These are phyloP conservation scores for Schwanniomyces occidentalis DNA, from an alignment of 805 yeast species.

Conservation along the genomic window DNA sequence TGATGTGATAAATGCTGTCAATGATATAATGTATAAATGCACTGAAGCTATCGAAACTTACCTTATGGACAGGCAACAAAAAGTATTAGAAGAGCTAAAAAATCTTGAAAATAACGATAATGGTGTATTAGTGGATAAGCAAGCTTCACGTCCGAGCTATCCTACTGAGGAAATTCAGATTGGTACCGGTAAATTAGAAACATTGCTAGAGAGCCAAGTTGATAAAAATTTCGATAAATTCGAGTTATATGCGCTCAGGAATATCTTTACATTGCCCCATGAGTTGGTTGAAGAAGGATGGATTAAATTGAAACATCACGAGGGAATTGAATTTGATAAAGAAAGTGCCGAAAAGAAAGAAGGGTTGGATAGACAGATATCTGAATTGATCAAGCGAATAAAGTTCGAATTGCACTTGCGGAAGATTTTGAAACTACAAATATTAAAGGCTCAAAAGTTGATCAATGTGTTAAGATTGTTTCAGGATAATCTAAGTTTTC, in stretches of 20 bases:
- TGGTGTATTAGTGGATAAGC: slow-evolving; percentile 18
- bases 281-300: slow-evolving; percentile 66
- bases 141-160: slow-evolving; percentile 10
- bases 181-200: slow-evolving; percentile 83
- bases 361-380: slow-evolving; percentile 31
- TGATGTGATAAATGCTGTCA: slow-evolving; percentile 85
- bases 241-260: slow-evolving; percentile 78
- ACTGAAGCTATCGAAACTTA: slow-evolving; percentile 75
- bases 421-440: slow-evolving; percentile 38
- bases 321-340: slow-evolving; percentile 39
- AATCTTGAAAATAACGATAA: slow-evolving; percentile 11
- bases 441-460: slow-evolving; percentile 39
- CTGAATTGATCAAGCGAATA: slow-evolving; percentile 37
- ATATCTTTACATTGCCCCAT: slow-evolving; percentile 68
- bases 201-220: slow-evolving; percentile 69
- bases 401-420: slow-evolving; percentile 45
- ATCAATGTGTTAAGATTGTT: slow-evolving; percentile 31
- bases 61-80: slow-evolving; percentile 40
- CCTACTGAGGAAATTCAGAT: slow-evolving; percentile 57
- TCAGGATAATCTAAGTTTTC: slow-evolving; percentile 26
- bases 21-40: slow-evolving; percentile 79
- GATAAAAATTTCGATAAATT: slow-evolving; percentile 84
- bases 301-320: slow-evolving; percentile 69
- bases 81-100: slow-evolving; percentile 14
- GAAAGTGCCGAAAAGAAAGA: slow-evolving; percentile 6